These are phyloP conservation scores for Apostasia shenzhenica DNA, from an alignment of 106 monocot species.

Conservation along the genomic window DNA sequence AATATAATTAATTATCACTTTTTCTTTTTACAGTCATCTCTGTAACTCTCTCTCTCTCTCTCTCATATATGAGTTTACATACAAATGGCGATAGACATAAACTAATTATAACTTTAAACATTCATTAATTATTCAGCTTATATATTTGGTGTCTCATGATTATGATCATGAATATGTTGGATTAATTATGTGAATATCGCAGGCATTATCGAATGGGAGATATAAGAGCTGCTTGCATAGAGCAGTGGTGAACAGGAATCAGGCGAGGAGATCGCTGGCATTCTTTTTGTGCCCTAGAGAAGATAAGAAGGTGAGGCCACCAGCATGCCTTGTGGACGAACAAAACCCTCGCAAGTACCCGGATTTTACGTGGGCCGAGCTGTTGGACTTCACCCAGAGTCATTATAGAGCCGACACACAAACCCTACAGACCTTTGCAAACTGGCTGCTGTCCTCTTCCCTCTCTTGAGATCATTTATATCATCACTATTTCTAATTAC, in stretches of 20 bases:
- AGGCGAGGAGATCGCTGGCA: slow-evolving; percentile 13
- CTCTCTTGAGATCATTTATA: too few relatives aligned
- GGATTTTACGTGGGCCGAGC: slow-evolving; percentile 19
- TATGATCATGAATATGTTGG: too few relatives aligned
- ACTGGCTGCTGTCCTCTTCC: slow-evolving; percentile 5
- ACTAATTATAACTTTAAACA: too few relatives aligned
- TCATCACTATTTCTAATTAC: too few relatives aligned
- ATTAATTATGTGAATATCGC: background rate
- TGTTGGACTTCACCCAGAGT: slow-evolving; percentile 19
- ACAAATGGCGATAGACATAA: too few relatives aligned
- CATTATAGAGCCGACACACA: slow-evolving; percentile 17
- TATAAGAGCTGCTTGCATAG: slow-evolving; percentile 27
- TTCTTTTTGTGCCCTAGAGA: slow-evolving; percentile 21
- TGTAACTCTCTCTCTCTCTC: too few relatives aligned
- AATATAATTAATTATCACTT: too few relatives aligned
- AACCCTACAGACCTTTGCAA: slow-evolving; percentile 17
- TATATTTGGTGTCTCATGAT: too few relatives aligned
- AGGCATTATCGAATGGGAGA: slow-evolving; percentile 18
- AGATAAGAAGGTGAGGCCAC: slow-evolving; percentile 10
- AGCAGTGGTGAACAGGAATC: slow-evolving; percentile 19
- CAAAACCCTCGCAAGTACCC: slow-evolving; percentile 4
- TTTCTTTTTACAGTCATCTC: too few relatives aligned
- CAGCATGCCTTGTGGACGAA: background rate
- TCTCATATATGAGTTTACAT: too few relatives aligned
- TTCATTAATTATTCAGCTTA: too few relatives aligned